phyloP scores from a whole-genome alignment of 306 rosid genomes.

The Cajanus cajan region DNA sequence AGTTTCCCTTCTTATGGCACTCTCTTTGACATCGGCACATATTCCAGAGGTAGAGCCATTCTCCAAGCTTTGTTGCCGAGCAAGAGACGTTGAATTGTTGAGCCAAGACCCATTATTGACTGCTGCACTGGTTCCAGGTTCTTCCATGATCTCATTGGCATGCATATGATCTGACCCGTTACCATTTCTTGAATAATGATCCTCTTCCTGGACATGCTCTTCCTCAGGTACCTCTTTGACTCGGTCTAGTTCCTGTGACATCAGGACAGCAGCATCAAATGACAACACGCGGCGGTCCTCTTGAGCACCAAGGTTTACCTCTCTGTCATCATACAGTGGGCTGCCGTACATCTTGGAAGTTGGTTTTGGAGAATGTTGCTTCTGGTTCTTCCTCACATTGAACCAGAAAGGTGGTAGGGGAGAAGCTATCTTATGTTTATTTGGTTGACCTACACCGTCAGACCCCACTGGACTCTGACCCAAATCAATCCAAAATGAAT shows the following conservation, averaged over 20 bases:
- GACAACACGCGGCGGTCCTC: conserved; percentile 68
- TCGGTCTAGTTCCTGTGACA: conserved; percentile 78
- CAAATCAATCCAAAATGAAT: conserved; percentile 92
- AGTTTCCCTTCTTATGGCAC: conserved; percentile 94
- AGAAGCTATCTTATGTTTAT: conserved; percentile 68
- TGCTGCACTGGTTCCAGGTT: conserved; percentile 47
- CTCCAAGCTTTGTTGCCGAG: conserved; percentile 47
- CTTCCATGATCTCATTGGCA: conserved; percentile 61
- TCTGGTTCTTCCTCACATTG: conserved; percentile 56
- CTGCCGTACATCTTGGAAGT: conserved; percentile 72
- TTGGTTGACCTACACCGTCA: conserved; percentile 51
- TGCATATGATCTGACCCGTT: conserved; percentile 33
- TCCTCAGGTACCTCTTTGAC: conserved; percentile 78
- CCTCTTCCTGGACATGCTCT: conserved; percentile 42
- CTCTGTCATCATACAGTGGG: conserved; percentile 77
- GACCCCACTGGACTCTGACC: conserved; percentile 96
- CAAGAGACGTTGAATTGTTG: conserved; percentile 40
- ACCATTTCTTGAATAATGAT: conserved; percentile 40
- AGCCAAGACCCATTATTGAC: conserved; percentile 39
- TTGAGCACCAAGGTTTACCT: conserved; percentile 38
- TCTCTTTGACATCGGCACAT: conserved; percentile 65
- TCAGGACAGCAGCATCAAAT: conserved; percentile 82
- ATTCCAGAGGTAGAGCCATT: conserved; percentile 59
- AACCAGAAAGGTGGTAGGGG: conserved; percentile 86
- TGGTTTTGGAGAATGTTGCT: conserved; percentile 62